Evolutionary conservation across 371 early-diverging fungal species (phyloP).

Genomic region (Sanchytrium tribonematis): DNA sequence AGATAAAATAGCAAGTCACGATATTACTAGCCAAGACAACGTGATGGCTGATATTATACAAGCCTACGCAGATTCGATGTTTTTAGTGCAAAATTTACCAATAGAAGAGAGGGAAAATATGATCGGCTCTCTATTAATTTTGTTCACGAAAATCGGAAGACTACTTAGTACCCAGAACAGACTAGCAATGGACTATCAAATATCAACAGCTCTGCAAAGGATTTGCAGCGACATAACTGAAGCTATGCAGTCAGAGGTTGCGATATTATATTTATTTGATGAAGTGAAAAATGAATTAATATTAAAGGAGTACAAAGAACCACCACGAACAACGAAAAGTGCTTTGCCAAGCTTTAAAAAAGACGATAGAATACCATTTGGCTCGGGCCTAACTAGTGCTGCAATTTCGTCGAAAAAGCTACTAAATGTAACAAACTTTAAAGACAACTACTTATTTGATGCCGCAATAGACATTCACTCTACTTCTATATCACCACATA

Average conservation of each 20-base stretch:
- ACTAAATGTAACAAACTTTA: constrained; percentile 13
- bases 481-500: constrained; percentile 4
- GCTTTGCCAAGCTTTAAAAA: too few species aligned
- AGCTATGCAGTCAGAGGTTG: constrained; percentile 11
- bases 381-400: constrained; percentile 13
- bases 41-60: constrained; percentile 9
- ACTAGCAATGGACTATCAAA: constrained; percentile 12
- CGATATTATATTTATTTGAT: too few species aligned
- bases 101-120: constrained; percentile 8
- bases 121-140: constrained; percentile 11
- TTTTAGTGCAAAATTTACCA: constrained; percentile 15
- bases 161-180: constrained; percentile 10
- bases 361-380: constrained; percentile 8
- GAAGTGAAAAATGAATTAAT: too few species aligned
- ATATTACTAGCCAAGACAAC: constrained; percentile 3
- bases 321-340: too few species aligned
- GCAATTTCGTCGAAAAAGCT: constrained; percentile 7
- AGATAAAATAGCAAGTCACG: too few species aligned
- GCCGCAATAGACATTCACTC: constrained; percentile 9
- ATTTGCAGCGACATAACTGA: constrained; percentile 10
- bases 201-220: constrained; percentile 10
- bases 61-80: constrained; percentile 13
- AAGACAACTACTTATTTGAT: constrained; percentile 10
- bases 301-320: too few species aligned
- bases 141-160: constrained; percentile 15